Evolutionary conservation across 352 stramenopile genomes (phyloP).

Genomic region (Phytophthora nicotianae): DNA sequence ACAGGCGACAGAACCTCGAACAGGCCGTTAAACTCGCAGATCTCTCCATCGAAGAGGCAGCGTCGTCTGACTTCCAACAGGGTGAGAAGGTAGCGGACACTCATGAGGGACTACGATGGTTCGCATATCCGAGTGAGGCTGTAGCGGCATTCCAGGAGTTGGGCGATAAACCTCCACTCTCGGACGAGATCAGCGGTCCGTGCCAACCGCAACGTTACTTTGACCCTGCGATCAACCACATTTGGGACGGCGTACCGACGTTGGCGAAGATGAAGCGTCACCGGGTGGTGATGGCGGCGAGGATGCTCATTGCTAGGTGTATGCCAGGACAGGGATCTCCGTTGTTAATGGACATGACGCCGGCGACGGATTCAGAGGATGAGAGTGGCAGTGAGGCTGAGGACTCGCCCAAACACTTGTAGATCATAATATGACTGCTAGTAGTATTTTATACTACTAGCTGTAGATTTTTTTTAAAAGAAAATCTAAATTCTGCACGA

Average conservation of each 20-base stretch:
- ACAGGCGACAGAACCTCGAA: constrained; percentile 28
- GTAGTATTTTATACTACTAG: too few species aligned
- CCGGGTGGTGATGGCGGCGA: constrained; percentile 13
- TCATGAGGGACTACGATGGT: constrained; percentile 40
- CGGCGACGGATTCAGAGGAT: constrained; percentile 24
- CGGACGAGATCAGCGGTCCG: constrained; percentile 30
- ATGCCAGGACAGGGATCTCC: constrained; percentile 14
- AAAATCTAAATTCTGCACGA: too few species aligned
- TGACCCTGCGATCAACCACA: constrained; percentile 18
- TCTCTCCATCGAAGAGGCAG: constrained; percentile 24
- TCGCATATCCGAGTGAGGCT: constrained; percentile 36
- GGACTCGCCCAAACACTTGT: constrained; percentile 11
- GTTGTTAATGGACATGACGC: constrained; percentile 26
- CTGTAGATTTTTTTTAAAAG: too few species aligned
- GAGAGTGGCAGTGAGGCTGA: constrained; percentile 22
- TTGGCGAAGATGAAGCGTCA: constrained; percentile 32
- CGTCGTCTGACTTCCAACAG: constrained; percentile 9
- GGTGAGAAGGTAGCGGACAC: constrained; percentile 21
- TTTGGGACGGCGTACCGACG: constrained; percentile 28
- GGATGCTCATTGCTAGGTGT: constrained; percentile 19
- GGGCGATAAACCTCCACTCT: constrained; percentile 24
- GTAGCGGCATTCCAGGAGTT: constrained; percentile 20
- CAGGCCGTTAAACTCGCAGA: constrained; percentile 25
- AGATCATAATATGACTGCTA: background rate
- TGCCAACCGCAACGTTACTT: constrained; percentile 43